Conservation (phyloP, 2,329 filamentous ascomycete genomes). For the Talaromyces piceae region DNA sequence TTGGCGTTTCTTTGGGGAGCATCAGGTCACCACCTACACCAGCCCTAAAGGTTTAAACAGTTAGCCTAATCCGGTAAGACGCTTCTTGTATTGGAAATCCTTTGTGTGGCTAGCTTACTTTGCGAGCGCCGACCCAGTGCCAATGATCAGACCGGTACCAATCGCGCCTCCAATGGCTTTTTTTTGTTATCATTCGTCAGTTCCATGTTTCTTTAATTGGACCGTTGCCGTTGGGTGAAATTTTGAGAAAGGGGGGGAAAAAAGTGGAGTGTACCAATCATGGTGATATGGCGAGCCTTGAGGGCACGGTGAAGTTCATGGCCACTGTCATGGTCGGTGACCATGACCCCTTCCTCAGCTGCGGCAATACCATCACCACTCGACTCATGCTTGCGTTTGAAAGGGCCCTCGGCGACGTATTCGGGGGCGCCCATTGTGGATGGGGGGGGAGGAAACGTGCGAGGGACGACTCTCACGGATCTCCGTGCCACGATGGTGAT, state of each 20-base stretch:
- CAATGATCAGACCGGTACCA: constrained; percentile 36
- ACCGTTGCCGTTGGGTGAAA: background rate
- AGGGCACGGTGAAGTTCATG: constrained; percentile 35
- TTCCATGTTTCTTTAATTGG: constrained; percentile 9
- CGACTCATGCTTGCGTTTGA: constrained; percentile 14
- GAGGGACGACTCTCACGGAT: background rate
- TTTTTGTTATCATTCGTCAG: background rate
- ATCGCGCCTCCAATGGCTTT: constrained; percentile 36
- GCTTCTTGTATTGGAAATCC: background rate
- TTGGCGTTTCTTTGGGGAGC: background rate
- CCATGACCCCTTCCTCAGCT: constrained; percentile 19
- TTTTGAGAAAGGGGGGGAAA: background rate
- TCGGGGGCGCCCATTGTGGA: background rate
- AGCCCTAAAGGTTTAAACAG: constrained; percentile 21
- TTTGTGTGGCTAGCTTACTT: constrained; percentile 27
- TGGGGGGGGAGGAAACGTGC: background rate
- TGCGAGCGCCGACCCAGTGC: constrained; percentile 32
- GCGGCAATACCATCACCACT: constrained; percentile 14
- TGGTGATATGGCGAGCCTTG: constrained; percentile 35
- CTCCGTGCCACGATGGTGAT: background rate
- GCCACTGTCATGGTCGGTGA: constrained; percentile 19
- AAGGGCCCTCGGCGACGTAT: background rate
- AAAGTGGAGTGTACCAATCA: constrained; percentile 28
- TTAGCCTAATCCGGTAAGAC: constrained; percentile 13
- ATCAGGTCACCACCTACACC: constrained; percentile 24